Percentiles rank a stretch among this genome's conserved stretches.
These are phyloP conservation scores for Paraphoma chrysanthemicola DNA, from an alignment of 2,329 filamentous ascomycete genomes.

Conservation along the genomic window DNA sequence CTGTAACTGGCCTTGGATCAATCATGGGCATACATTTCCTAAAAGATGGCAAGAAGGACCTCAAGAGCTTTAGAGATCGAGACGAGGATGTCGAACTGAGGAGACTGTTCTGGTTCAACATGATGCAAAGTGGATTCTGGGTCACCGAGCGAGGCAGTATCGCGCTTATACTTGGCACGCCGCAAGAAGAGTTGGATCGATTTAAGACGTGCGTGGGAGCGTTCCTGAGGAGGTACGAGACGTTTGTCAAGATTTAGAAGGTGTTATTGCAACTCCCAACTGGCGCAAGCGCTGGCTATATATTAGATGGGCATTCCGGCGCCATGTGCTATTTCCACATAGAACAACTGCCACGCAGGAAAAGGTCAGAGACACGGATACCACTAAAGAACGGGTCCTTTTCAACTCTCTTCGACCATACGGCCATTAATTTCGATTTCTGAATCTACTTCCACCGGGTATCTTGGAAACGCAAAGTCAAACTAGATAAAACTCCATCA, in stretches of 20 bases:
- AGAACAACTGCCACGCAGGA: neutral
- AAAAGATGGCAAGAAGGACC: constrained; percentile 31
- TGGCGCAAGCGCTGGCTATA: too few species aligned
- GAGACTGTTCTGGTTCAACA: constrained; percentile 46
- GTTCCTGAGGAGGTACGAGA: constrained; percentile 22
- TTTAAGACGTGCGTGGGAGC: constrained; percentile 19
- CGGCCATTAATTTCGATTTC: neutral
- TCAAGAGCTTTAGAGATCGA: constrained; percentile 33
- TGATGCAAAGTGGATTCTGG: constrained; percentile 49
- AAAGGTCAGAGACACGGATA: too few species aligned
- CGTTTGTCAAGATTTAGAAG: constrained; percentile 7
- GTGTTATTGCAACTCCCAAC: too few species aligned
- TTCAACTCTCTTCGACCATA: neutral
- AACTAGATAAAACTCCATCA: neutral
- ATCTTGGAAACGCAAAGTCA: neutral
- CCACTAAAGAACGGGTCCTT: too few species aligned
- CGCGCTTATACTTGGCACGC: constrained; percentile 44
- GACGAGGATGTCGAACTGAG: constrained; percentile 38
- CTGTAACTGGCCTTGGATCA: constrained; percentile 46
- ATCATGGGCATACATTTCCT: constrained; percentile 49
- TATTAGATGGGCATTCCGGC: too few species aligned
- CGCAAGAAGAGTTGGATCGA: constrained; percentile 40
- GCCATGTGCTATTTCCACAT: too few species aligned
- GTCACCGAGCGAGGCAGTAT: constrained; percentile 45
- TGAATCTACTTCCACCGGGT: neutral